Conservation (phyloP, 2,329 filamentous ascomycete genomes). For the Penicillium brevicompactum region DNA sequence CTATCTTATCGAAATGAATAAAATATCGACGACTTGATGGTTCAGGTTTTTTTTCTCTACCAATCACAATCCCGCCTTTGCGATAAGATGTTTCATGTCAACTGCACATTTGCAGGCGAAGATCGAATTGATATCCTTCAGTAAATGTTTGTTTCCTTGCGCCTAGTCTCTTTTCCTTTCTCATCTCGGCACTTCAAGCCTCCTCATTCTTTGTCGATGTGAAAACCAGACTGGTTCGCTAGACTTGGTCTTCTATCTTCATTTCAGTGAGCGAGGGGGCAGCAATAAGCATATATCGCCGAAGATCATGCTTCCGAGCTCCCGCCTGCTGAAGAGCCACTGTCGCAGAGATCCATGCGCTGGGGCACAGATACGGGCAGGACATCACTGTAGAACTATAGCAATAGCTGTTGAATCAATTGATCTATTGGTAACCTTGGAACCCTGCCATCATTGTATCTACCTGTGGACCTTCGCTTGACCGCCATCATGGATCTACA, state of each 20-base stretch:
- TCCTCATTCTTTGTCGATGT: slow-evolving; percentile 41
- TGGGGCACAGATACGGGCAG: slow-evolving; percentile 70
- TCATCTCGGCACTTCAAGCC: slow-evolving; percentile 48
- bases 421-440: neutral
- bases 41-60: slow-evolving; percentile 21
- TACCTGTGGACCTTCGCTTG: no score
- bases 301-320: slow-evolving; percentile 33
- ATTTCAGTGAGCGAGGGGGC: slow-evolving; percentile 47
- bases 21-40: slow-evolving; percentile 30
- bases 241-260: slow-evolving; percentile 26
- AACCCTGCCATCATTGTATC: no score
- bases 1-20: slow-evolving; percentile 34
- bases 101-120: slow-evolving; percentile 19
- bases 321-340: slow-evolving; percentile 66
- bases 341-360: slow-evolving; percentile 58
- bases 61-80: slow-evolving; percentile 13
- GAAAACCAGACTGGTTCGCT: slow-evolving; percentile 24
- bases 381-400: slow-evolving; percentile 45
- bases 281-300: slow-evolving; percentile 39
- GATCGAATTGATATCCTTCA: slow-evolving; percentile 14
- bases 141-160: neutral
- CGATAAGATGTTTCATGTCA: slow-evolving; percentile 19
- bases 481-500: neutral
- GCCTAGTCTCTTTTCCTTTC: neutral
- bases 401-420: neutral